Conservation (phyloP, 1,284 basidiomycete genomes). For the Wallemia mellicola region DNA sequence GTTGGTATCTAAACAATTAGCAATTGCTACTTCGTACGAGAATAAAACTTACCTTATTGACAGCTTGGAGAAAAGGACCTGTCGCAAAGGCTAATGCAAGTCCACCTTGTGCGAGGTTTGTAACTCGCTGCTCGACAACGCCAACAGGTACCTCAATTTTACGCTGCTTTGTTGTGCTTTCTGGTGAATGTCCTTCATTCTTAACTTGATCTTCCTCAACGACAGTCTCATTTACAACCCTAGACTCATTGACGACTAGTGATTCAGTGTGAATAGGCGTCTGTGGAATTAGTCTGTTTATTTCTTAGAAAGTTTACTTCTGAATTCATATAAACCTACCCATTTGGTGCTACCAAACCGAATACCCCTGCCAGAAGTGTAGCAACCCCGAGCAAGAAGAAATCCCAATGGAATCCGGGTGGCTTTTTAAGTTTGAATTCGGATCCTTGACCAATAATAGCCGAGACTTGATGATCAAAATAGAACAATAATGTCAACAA, state of each 20-base stretch:
- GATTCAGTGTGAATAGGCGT: constrained; percentile 79
- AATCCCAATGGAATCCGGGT: constrained; percentile 40
- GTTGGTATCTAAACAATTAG: too few relatives aligned
- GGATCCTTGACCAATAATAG: constrained; percentile 70
- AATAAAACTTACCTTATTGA: too few relatives aligned
- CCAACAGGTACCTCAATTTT: constrained; percentile 33
- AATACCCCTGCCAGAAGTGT: constrained; percentile 74
- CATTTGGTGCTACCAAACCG: constrained; percentile 77
- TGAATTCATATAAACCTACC: constrained; percentile 13
- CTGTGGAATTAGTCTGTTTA: constrained; percentile 43
- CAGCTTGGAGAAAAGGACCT: constrained; percentile 46
- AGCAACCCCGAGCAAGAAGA: constrained; percentile 63
- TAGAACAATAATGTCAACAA: constrained; percentile 20
- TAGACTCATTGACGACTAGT: constrained; percentile 38
- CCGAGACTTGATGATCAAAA: constrained; percentile 20
- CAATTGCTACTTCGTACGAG: too few relatives aligned
- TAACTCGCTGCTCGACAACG: constrained; percentile 66
- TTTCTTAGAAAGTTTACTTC: neutral
- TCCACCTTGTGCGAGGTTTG: constrained; percentile 54
- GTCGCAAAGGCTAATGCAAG: constrained; percentile 44
- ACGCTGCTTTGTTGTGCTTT: constrained; percentile 5
- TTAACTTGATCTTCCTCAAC: constrained; percentile 9
- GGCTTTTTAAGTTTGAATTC: constrained; percentile 72
- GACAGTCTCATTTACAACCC: constrained; percentile 19
- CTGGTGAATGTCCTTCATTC: constrained; percentile 4